These are phyloP conservation scores for Backusella macrospora DNA, from an alignment of 192 early-diverging fungal genomes.

Conservation along the genomic window DNA sequence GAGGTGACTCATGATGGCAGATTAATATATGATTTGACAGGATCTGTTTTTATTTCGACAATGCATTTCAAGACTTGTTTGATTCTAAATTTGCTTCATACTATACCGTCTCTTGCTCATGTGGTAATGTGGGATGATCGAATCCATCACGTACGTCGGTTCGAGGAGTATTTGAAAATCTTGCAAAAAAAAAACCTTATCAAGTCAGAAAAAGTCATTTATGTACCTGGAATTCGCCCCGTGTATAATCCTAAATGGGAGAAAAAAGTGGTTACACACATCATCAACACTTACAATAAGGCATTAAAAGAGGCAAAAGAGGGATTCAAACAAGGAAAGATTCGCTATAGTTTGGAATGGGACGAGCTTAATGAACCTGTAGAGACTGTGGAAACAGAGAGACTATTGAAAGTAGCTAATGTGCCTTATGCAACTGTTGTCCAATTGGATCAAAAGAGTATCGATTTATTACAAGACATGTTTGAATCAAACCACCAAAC, in stretches of 20 bases:
- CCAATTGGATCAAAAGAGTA: neutral
- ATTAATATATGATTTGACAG: neutral
- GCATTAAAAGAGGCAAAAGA: neutral
- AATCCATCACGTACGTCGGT: conserved; percentile 16
- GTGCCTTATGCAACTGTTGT: neutral
- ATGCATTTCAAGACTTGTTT: conserved; percentile 40
- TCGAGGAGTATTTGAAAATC: conserved; percentile 19
- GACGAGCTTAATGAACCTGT: neutral
- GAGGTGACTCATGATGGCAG: neutral
- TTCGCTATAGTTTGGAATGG: neutral
- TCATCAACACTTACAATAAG: conserved; percentile 20
- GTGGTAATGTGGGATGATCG: conserved; percentile 41
- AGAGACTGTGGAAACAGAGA: neutral
- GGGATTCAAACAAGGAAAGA: neutral
- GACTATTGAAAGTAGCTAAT: neutral
- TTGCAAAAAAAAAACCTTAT: neutral
- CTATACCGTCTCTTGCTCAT: conserved; percentile 22
- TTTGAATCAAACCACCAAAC: neutral
- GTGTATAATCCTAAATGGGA: conserved; percentile 28
- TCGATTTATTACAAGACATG: neutral
- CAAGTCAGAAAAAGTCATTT: conserved; percentile 16
- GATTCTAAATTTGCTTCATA: conserved; percentile 22
- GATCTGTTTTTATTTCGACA: conserved; percentile 24
- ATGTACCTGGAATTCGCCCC: conserved; percentile 18
- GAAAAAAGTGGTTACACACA: conserved; percentile 11